Base-by-base conservation (phyloP, 78 protist genomes). In the Dictyostelium capitatum region DNA sequence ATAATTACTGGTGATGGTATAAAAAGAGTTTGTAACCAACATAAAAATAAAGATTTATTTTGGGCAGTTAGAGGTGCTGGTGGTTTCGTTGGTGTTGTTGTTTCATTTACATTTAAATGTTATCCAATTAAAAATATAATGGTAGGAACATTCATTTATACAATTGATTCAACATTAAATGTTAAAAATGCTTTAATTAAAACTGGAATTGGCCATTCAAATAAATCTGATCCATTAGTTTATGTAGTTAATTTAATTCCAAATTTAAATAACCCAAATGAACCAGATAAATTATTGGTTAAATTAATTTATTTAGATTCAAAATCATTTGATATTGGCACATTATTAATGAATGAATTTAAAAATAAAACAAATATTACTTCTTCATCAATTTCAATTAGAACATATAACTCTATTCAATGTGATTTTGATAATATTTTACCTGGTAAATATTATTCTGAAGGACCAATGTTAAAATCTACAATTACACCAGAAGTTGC, bases 1-100 rank as follows among this genome's bases (percentile, higher is more conserved):
- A 72, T 84, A 3, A 80, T 84, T 25, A 25, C 54, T 3, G 1
- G 43, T 1, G 69, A 69, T 72, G 91, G 91, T 12, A 10, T 41
- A 70, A 25, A 41, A 32, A 23, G 14, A 30, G 0, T 2, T 30
- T 83, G 25, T 28, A 75, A 56, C 25, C 4, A 69, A 25, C 3
- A 17, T 20, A 30, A n/a, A 28, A 48, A 84, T 46, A 5, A 14
- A 25, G 91, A 84, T 59, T 81, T 84, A 37, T 73, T 84, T 64
- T 84, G 91, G 91, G 91, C 81, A 32, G 8, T 84, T 23, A 69
- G 81, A 72, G 91, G 91, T 25, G 91, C 82, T 23, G 91, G 78
- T 28, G 77, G 57, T 11, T 73, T 73, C n/a, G 23, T 84, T 23
- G 91, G 91, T 46, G 81, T 84, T 5, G 51, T 84, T 19, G 17